Conservation (phyloP, 306 rosid genomes). For the Castanospermum australe region DNA sequence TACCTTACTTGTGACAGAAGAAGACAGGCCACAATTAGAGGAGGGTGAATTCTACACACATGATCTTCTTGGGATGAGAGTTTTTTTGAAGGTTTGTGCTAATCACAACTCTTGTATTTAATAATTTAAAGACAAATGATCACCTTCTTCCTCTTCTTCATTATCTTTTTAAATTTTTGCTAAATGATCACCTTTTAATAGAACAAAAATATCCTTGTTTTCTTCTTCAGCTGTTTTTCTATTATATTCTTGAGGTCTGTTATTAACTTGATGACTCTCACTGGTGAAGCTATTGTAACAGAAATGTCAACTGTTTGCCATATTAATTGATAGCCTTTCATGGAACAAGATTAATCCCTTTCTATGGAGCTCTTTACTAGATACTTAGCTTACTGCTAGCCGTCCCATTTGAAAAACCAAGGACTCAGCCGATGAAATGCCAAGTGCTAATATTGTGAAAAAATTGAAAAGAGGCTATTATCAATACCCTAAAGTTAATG, state of each 20-base stretch:
- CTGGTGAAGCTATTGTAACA: background rate
- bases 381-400: background rate
- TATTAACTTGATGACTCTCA: conserved; percentile 21
- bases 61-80: conserved; percentile 92
- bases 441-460: background rate
- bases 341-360: background rate
- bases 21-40: conserved; percentile 80
- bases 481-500: background rate
- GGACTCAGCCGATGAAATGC: background rate
- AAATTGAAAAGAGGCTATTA: background rate
- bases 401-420: background rate
- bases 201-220: background rate
- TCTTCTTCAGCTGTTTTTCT: background rate
- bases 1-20: conserved; percentile 78
- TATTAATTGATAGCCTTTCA: conserved; percentile 8
- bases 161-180: background rate
- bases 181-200: background rate
- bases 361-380: background rate
- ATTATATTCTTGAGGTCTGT: background rate
- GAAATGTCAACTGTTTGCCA: conserved; percentile 15
- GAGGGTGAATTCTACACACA: conserved; percentile 87
- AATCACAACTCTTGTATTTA: background rate
- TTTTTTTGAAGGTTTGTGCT: conserved; percentile 69
- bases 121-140: background rate
- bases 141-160: background rate